phyloP scores from a whole-genome alignment of 2,329 filamentous ascomycete species.

The Nothophaeocryptopus gaeumannii region DNA sequence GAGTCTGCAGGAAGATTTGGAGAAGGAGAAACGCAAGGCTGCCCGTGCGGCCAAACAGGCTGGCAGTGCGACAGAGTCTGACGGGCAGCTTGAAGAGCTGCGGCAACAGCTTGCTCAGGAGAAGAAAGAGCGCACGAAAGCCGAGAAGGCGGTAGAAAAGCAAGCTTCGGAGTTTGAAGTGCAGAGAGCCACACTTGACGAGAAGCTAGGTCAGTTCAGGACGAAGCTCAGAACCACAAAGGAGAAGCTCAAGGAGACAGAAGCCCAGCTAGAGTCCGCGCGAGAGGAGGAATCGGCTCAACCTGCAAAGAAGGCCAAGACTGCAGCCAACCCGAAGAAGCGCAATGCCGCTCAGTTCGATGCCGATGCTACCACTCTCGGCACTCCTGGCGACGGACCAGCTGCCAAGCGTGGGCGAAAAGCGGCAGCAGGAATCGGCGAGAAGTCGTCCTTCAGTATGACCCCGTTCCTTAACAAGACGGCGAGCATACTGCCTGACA shows the following conservation, averaged over 20 bases:
- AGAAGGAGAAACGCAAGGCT: constrained; percentile 33
- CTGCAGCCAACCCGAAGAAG: constrained; percentile 35
- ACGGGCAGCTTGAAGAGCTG: constrained; percentile 46
- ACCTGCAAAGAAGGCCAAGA: constrained; percentile 35
- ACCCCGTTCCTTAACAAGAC: constrained; percentile 87
- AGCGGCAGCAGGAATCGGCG: constrained; percentile 62
- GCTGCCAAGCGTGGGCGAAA: constrained; percentile 47
- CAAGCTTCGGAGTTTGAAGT: constrained; percentile 60
- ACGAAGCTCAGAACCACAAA: constrained; percentile 68
- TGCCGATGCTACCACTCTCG: constrained; percentile 47
- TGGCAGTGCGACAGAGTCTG: constrained; percentile 42
- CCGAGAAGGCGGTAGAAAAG: constrained; percentile 54
- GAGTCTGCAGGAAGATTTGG: constrained; percentile 32
- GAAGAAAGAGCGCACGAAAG: constrained; percentile 51
- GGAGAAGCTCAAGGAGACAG: constrained; percentile 67
- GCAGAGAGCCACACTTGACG: constrained; percentile 64
- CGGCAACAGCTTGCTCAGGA: constrained; percentile 52
- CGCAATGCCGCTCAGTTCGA: constrained; percentile 46
- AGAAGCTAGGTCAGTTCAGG: constrained; percentile 66
- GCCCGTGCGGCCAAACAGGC: constrained; percentile 41
- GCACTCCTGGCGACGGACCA: constrained; percentile 49
- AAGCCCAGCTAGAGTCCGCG: constrained; percentile 48
- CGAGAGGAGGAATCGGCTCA: constrained; percentile 38
- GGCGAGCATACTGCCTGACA: constrained; percentile 53
- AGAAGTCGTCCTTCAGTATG: constrained; percentile 90